phyloP scores from a whole-genome alignment of 305 asterid species.

The Fraxinus baroniana region DNA sequence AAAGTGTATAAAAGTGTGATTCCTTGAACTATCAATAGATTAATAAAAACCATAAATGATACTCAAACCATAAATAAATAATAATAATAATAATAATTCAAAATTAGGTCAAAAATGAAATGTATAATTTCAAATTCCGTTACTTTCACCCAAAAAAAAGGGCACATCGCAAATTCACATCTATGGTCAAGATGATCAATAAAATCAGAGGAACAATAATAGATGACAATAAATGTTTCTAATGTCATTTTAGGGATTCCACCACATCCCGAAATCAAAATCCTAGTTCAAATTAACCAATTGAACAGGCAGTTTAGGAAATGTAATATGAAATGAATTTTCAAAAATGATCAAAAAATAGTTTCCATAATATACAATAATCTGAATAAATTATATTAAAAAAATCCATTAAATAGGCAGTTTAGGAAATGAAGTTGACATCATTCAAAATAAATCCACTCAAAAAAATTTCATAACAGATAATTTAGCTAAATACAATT shows the following conservation, averaged over 20 bases:
- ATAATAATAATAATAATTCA: background rate
- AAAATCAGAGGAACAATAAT: background rate
- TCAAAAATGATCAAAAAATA: background rate
- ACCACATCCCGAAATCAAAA: background rate
- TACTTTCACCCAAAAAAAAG: background rate
- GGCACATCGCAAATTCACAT: background rate
- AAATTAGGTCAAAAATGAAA: background rate
- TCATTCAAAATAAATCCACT: background rate
- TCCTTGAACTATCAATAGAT: background rate
- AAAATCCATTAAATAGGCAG: background rate
- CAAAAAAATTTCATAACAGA: background rate
- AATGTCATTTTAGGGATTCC: background rate
- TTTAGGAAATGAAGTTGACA: background rate
- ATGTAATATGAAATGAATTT: background rate
- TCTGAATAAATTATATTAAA: background rate
- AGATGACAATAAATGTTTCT: background rate
- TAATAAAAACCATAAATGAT: background rate
- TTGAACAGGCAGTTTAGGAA: background rate
- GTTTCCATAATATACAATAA: background rate
- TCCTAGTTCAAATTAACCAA: background rate
- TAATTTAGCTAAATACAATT: conserved; percentile 12
- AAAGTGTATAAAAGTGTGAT: background rate
- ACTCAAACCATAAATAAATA: background rate
- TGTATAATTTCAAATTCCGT: background rate
- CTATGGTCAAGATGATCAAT: background rate